Conservation (phyloP, 495 filamentous ascomycete genomes). For the Parachaetomium inaequale region DNA sequence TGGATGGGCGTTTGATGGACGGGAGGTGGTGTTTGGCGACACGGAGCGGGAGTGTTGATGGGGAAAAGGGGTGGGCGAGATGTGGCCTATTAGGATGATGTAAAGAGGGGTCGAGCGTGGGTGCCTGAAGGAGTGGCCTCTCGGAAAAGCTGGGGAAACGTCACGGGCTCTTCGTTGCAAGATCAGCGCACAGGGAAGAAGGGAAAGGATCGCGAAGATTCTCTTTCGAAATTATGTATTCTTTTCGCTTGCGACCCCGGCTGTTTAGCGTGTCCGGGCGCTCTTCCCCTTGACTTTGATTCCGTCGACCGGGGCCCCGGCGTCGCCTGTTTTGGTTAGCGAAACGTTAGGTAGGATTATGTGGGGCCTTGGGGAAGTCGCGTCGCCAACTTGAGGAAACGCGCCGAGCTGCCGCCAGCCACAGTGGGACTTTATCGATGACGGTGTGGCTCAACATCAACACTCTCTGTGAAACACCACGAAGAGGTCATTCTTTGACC, state of each 20-base stretch:
- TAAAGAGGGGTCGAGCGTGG: neutral
- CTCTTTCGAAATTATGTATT: constrained; percentile 5
- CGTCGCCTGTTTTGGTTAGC: neutral
- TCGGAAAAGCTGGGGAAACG: neutral
- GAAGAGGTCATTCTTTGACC: neutral
- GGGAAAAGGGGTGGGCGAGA: neutral
- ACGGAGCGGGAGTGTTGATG: constrained; percentile 14
- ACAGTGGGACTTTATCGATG: neutral
- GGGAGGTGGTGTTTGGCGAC: constrained; percentile 1
- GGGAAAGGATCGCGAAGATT: constrained; percentile 5
- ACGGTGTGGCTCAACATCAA: constrained; percentile 5
- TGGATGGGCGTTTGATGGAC: neutral
- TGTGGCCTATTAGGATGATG: constrained; percentile 5
- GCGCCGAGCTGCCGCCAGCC: neutral
- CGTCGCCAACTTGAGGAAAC: constrained; percentile 20
- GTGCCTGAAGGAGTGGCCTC: neutral
- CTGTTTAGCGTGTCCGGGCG: constrained; percentile 1
- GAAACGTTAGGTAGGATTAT: neutral
- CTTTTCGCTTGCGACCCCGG: constrained; percentile 21
- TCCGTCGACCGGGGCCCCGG: neutral
- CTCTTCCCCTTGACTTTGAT: neutral
- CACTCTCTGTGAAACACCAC: neutral
- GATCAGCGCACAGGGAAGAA: constrained; percentile 3
- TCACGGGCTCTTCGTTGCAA: constrained; percentile 1
- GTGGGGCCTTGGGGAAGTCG: neutral